Conservation (phyloP, 192 early-diverging fungal genomes). For the Funneliformis mosseae region DNA sequence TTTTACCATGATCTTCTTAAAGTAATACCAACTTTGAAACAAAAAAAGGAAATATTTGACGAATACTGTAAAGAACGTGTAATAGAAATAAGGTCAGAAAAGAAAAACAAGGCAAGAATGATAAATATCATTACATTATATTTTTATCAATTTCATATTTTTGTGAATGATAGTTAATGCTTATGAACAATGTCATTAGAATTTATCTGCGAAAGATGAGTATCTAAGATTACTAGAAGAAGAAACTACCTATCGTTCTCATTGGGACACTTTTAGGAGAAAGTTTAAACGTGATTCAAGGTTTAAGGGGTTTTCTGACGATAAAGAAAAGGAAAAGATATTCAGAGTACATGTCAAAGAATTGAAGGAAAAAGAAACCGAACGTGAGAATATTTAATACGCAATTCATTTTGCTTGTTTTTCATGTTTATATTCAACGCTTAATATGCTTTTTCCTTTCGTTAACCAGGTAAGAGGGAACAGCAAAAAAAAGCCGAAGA, state of each 20-base stretch:
- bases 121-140: slow-evolving; percentile 1
- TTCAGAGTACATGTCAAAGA: slow-evolving; percentile 68
- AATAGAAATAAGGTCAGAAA: slow-evolving; percentile 56
- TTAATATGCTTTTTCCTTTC: slow-evolving; percentile 2
- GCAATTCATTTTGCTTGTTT: neutral
- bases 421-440: neutral
- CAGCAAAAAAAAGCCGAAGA: slow-evolving; percentile 45
- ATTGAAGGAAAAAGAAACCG: slow-evolving; percentile 34
- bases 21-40: slow-evolving; percentile 54
- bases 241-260: slow-evolving; percentile 52
- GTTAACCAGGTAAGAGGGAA: slow-evolving; percentile 44
- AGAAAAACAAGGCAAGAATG: slow-evolving; percentile 43
- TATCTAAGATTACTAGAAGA: slow-evolving; percentile 63
- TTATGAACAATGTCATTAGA: neutral
- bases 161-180: neutral
- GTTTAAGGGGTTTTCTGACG: slow-evolving; percentile 58
- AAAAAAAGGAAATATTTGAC: slow-evolving; percentile 68
- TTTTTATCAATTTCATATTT: neutral
- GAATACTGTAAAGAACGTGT: slow-evolving; percentile 70
- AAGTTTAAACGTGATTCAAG: slow-evolving; percentile 67
- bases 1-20: slow-evolving; percentile 23
- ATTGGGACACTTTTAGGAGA: slow-evolving; percentile 76
- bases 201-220: slow-evolving; percentile 53
- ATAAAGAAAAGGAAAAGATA: slow-evolving; percentile 61
- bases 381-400: slow-evolving; percentile 30